These are phyloP conservation scores for Trichoderma erinaceum DNA, from an alignment of 495 filamentous ascomycete species.

Conservation along the genomic window DNA sequence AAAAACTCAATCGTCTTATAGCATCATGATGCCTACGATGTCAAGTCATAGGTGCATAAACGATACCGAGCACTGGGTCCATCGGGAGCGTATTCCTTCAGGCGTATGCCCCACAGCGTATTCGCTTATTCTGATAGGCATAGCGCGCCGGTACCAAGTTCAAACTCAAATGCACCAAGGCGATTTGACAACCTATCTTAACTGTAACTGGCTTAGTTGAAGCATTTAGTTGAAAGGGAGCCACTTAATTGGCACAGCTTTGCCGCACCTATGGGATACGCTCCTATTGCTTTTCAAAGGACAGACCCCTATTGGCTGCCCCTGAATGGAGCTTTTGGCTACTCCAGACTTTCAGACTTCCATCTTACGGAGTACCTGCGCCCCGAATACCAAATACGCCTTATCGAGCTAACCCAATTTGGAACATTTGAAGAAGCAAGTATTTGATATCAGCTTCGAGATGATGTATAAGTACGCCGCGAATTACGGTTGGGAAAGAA, in stretches of 20 bases:
- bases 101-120: constrained; percentile 16
- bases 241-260: not conserved
- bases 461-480: not conserved
- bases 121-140: constrained; percentile 3
- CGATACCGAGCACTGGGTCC: not conserved
- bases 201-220: not conserved
- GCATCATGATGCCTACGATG: not conserved
- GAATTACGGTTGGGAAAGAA: not conserved
- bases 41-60: not conserved
- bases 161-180: constrained; percentile 11
- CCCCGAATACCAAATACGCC: not conserved
- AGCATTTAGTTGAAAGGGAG: not conserved
- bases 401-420: not conserved
- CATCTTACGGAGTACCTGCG: too few species aligned
- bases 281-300: not conserved
- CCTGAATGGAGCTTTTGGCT: not conserved
- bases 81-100: not conserved
- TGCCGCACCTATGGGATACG: not conserved
- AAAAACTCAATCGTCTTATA: too few species aligned
- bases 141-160: not conserved
- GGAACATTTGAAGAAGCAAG: not conserved
- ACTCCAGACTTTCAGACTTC: too few species aligned
- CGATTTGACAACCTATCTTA: not conserved
- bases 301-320: not conserved
- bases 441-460: not conserved